These are phyloP conservation scores for Jaltomata sinuosa DNA, from an alignment of 257 asterid genomes.

Conservation along the genomic window DNA sequence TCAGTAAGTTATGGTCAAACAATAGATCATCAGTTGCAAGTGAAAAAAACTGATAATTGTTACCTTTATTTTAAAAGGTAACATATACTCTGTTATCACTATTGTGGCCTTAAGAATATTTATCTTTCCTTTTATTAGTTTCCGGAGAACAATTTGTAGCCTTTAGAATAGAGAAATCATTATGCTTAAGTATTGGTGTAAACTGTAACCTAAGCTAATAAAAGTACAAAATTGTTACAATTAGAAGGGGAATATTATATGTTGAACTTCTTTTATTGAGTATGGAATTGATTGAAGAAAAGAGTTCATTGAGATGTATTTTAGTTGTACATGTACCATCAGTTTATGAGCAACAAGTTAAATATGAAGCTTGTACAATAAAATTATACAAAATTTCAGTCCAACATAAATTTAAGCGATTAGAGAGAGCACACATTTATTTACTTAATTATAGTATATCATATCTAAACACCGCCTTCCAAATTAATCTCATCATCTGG, in stretches of 20 bases:
- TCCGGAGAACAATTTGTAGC: slow-evolving; percentile 24
- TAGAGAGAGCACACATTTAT: not conserved
- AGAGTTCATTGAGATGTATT: not conserved
- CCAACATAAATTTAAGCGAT: not conserved
- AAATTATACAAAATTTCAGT: not conserved
- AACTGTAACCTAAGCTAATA: slow-evolving; percentile 42
- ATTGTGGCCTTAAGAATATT: not conserved
- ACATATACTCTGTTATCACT: slow-evolving; percentile 12
- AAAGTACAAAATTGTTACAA: slow-evolving; percentile 12
- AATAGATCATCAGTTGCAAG: slow-evolving; percentile 37
- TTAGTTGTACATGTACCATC: not conserved
- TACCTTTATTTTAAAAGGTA: slow-evolving; percentile 8
- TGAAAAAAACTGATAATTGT: slow-evolving; percentile 36
- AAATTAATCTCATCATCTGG: not conserved
- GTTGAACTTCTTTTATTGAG: not conserved
- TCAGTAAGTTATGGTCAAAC: slow-evolving; percentile 76
- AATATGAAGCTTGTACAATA: not conserved
- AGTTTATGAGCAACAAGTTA: not conserved
- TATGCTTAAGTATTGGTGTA: slow-evolving; percentile 39
- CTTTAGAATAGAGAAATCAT: slow-evolving; percentile 25
- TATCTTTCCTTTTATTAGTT: not conserved
- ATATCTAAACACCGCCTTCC: not conserved
- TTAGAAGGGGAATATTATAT: not conserved
- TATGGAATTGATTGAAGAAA: not conserved
- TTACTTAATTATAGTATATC: not conserved